Evolutionary conservation across 139 green algal species (phyloP), one percentile per base, ranked within the genome.

Genomic region (Prasinococcaceae sp.): DNA sequence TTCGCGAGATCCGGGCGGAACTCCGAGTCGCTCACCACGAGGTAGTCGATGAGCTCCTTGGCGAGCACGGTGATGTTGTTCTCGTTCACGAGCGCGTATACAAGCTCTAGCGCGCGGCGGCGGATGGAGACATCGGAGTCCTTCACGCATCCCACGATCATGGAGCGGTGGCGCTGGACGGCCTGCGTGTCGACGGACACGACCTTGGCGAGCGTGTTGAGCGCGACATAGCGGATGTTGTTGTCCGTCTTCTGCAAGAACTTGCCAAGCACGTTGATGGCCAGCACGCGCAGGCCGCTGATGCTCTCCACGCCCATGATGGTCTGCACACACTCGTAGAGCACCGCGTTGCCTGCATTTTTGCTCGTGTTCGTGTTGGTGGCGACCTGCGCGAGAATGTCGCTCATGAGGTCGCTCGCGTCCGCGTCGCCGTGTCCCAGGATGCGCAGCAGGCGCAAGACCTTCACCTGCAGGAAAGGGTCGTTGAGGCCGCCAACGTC

Each of bases 61-160:
- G 79, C 80, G 30, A 94, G 70, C 25, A 73, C 68, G 37, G 73
- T 74, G 52, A 86, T 70, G 63, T 93, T 93, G 46, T 55, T 60
- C 55, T 84, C 77, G 38, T 90, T 92, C 30, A 93, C 82, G 38
- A 93, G 63, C 1, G 74, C 77, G 63, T 90, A 94, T 52, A 96
- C 90, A 39, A 99, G 78, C 54, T 96, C 85, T 45, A 99, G 74
- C 6, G 90, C 90, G 0, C 80, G 60, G 3, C 79, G 47, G 4
- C 81, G 65, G 60, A 92, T 93, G 45, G 63, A 81, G 14, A 85
- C 68, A 63, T 90, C 81, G 35, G 72, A 80, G 32, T 76, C 74
- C 52, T 94, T 93, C 23, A 98, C 88, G 50, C 90, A 98, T 40
- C 94, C 86, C 22, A 99, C 82, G 50, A 99, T 86, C 53, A 83